Percentiles rank a stretch among this genome's conserved stretches.
Evolutionary conservation across 768 basidiomycete species (phyloP).

Genomic region (Auriscalpium vulgare): DNA sequence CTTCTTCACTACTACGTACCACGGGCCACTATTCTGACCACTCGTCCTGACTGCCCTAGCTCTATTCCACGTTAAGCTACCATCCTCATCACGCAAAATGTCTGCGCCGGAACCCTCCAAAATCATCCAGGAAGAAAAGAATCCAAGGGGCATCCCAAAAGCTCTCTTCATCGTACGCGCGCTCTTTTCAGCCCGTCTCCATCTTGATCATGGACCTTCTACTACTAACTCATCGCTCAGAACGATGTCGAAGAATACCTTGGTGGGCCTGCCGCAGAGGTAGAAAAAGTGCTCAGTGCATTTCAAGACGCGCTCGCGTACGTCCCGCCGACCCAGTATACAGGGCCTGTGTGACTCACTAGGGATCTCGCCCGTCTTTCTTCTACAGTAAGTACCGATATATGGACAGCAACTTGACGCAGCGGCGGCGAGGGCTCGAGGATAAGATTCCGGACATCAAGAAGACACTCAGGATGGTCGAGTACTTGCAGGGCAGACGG

Average conservation of each 20-base stretch:
- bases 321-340: conserved; percentile 25
- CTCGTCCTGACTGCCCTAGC: too few relatives aligned
- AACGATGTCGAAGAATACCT: conserved; percentile 83
- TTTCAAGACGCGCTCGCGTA: conserved; percentile 95
- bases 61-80: too few relatives aligned
- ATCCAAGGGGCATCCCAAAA: conserved; percentile 89
- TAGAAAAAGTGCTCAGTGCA: conserved; percentile 67
- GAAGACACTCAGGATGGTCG: conserved; percentile 87
- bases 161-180: conserved; percentile 88
- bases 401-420: conserved; percentile 84
- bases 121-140: conserved; percentile 41
- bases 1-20: too few relatives aligned
- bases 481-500: conserved; percentile 64
- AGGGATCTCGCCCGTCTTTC: conserved; percentile 12
- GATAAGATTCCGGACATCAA: conserved; percentile 96
- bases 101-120: conserved; percentile 9
- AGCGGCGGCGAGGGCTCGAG: conserved; percentile 71
- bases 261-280: conserved; percentile 67
- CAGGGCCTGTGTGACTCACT: neutral
- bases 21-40: too few relatives aligned
- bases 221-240: conserved; percentile 30
- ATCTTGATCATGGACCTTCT: neutral
- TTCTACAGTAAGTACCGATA: conserved; percentile 90
- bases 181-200: conserved; percentile 1
- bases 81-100: conserved; percentile 3